Conservation (phyloP, 1,284 basidiomycete species). For the Amylostereum chailletii region DNA sequence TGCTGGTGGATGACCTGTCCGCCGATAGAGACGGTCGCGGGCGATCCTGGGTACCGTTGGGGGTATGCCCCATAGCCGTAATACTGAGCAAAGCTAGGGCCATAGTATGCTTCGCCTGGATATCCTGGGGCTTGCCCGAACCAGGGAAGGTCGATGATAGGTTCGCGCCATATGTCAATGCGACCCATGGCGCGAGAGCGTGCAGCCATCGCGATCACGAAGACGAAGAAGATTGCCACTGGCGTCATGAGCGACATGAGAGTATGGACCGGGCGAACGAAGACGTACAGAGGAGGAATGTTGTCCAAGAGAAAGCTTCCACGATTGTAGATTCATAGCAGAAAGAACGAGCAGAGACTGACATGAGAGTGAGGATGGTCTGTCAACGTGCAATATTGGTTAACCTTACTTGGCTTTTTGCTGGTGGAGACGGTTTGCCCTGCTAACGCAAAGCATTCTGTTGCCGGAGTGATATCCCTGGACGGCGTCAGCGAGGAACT, state of each 20-base stretch:
- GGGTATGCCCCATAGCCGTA: constrained; percentile 16
- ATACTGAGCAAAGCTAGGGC: constrained; percentile 3
- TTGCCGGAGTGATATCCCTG: constrained; percentile 61
- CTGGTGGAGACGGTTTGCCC: constrained; percentile 38
- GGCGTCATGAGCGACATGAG: constrained; percentile 10
- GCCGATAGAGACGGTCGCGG: constrained; percentile 6
- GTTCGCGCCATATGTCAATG: constrained; percentile 37
- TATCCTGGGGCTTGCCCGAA: constrained; percentile 41
- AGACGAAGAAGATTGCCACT: constrained; percentile 36
- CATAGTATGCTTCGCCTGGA: constrained; percentile 13
- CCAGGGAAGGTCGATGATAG: constrained; percentile 43
- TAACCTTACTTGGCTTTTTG: constrained; percentile 41
- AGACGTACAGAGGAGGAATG: constrained; percentile 51
- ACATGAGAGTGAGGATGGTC: neutral
- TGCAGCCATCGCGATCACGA: constrained; percentile 33
- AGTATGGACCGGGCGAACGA: constrained; percentile 28
- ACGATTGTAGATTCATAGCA: constrained; percentile 75
- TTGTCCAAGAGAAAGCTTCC: constrained; percentile 70
- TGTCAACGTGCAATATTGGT: neutral
- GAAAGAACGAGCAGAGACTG: constrained; percentile 47
- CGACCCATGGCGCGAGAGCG: constrained; percentile 35
- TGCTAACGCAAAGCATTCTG: constrained; percentile 51
- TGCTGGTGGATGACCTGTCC: constrained; percentile 34
- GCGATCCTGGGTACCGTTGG: constrained; percentile 5
- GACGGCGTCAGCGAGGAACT: constrained; percentile 2